These are phyloP conservation scores for Microascus cirrosus DNA, from an alignment of 2,329 filamentous ascomycete species.

Conservation along the genomic window DNA sequence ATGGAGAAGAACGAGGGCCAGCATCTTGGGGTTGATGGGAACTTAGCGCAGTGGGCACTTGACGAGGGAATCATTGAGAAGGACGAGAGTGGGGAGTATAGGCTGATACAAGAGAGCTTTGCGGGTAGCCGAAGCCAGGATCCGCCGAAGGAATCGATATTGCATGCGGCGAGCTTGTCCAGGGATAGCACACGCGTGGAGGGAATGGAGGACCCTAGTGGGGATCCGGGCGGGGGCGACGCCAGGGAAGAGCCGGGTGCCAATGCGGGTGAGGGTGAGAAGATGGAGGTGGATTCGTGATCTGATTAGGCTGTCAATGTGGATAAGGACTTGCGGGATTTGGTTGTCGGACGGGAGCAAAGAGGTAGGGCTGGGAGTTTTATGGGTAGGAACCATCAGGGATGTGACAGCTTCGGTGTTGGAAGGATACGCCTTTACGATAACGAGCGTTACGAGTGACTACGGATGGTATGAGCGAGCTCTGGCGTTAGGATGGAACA, in stretches of 20 bases:
- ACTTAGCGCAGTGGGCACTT: constrained; percentile 51
- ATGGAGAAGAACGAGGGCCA: constrained; percentile 63
- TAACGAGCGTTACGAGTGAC: constrained; percentile 2
- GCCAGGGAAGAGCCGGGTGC: neutral
- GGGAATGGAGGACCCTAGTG: neutral
- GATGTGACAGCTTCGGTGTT: too few relatives aligned
- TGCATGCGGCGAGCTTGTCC: constrained; percentile 6
- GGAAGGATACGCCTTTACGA: neutral
- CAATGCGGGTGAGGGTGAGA: neutral
- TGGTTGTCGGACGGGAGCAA: neutral
- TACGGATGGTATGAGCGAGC: neutral
- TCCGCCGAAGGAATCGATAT: constrained; percentile 10
- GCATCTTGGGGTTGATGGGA: constrained; percentile 42
- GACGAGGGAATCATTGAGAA: constrained; percentile 52
- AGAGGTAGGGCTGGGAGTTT: neutral
- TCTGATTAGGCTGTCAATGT: neutral
- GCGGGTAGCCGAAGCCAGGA: constrained; percentile 3
- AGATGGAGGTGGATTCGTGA: constrained; percentile 7
- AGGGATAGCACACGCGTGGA: constrained; percentile 3
- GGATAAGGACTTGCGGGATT: neutral
- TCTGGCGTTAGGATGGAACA: neutral
- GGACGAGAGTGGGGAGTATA: constrained; percentile 44
- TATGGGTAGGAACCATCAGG: too few relatives aligned
- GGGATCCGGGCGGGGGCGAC: neutral
- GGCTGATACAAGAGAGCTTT: constrained; percentile 20